phyloP scores from a whole-genome alignment of 768 basidiomycete species.

The Naganishia antarctica region DNA sequence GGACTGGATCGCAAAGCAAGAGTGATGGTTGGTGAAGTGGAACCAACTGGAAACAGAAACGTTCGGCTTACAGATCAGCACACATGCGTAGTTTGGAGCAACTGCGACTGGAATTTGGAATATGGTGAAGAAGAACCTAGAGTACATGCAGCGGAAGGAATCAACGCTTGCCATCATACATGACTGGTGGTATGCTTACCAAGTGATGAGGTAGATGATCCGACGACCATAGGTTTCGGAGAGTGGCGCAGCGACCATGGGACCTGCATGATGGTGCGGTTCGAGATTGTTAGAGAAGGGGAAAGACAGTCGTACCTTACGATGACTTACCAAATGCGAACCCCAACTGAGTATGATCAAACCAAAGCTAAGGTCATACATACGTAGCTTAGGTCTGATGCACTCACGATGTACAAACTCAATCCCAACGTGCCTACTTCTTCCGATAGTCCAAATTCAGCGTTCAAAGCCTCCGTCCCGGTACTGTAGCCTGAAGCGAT shows the following conservation, averaged over 20 bases:
- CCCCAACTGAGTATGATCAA: background rate
- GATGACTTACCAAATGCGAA: conserved; percentile 27
- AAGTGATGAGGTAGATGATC: conserved; percentile 11
- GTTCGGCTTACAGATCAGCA: conserved; percentile 29
- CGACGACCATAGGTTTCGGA: conserved; percentile 6
- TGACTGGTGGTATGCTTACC: background rate
- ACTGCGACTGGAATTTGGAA: conserved; percentile 36
- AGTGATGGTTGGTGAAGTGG: background rate
- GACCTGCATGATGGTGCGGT: background rate
- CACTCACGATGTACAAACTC: conserved; percentile 23
- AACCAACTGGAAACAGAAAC: too few relatives aligned
- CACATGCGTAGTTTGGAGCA: conserved; percentile 32
- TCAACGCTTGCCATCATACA: background rate
- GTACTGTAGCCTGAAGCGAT: conserved; percentile 21
- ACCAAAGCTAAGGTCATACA: background rate
- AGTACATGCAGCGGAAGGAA: background rate
- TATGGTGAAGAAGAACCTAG: conserved; percentile 30
- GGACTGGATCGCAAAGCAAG: background rate
- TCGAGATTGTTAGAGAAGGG: background rate
- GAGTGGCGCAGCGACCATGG: conserved; percentile 14
- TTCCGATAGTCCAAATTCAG: conserved; percentile 24
- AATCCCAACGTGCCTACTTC: conserved; percentile 20
- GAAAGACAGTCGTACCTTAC: conserved; percentile 7
- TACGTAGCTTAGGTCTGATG: too few relatives aligned
- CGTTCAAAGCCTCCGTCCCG: conserved; percentile 12